Conservation (phyloP, 352 stramenopile genomes). For the Globisporangium camurandrum region DNA sequence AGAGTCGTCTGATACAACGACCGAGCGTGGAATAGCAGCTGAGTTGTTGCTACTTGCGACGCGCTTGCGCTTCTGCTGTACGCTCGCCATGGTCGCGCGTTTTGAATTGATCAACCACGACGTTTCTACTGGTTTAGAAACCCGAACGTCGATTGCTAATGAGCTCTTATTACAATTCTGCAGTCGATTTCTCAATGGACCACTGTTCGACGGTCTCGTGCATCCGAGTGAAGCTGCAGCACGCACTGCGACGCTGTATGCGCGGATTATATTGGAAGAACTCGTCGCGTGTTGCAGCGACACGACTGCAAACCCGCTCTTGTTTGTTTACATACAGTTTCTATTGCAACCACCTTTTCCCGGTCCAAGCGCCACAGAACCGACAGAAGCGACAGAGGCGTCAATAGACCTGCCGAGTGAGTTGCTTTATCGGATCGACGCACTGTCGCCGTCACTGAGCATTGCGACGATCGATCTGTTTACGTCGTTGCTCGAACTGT, state of each 20-base stretch:
- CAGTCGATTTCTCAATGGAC: constrained; percentile 57
- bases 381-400: not conserved
- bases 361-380: too few relatives aligned
- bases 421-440: constrained; percentile 74
- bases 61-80: constrained; percentile 79
- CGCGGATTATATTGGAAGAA: constrained; percentile 74
- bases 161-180: constrained; percentile 71
- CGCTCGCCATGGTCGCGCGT: constrained; percentile 71
- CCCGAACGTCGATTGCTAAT: constrained; percentile 56
- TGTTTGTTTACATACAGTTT: constrained; percentile 75
- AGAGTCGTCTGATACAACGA: constrained; percentile 15
- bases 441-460: constrained; percentile 67
- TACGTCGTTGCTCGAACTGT: constrained; percentile 57
- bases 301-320: constrained; percentile 63
- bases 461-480: constrained; percentile 83
- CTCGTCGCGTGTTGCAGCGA: constrained; percentile 61
- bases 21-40: not conserved
- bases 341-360: too few relatives aligned
- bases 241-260: constrained; percentile 63
- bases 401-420: constrained; percentile 36
- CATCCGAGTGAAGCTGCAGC: constrained; percentile 61
- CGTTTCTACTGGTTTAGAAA: constrained; percentile 29
- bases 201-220: constrained; percentile 56
- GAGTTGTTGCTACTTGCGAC: constrained; percentile 54
- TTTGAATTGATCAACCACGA: constrained; percentile 52